Evolutionary conservation across 2,329 filamentous ascomycete genomes (phyloP).

Genomic region (Neofusicoccum parvum): DNA sequence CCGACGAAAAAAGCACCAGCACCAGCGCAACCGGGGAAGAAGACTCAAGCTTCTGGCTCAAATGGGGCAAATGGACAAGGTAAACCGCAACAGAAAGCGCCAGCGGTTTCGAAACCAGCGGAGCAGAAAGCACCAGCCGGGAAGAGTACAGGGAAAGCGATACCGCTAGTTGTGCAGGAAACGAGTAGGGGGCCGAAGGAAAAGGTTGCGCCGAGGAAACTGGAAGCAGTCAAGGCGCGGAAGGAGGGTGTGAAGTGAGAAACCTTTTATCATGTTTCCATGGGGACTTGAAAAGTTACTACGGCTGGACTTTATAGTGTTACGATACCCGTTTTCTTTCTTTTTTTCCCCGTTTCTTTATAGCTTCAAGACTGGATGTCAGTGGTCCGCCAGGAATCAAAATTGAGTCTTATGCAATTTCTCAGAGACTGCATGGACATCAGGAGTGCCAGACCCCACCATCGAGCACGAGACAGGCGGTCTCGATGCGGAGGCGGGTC

Average conservation of each 20-base stretch:
- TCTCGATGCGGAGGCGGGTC: neutral
- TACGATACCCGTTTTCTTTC: neutral
- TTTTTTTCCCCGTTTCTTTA: no score
- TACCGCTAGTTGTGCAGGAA: constrained; percentile 11
- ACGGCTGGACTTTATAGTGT: neutral
- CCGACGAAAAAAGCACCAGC: neutral
- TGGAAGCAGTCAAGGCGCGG: neutral
- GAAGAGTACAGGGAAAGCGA: neutral
- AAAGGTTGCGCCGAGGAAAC: constrained; percentile 2
- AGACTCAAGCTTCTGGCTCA: neutral
- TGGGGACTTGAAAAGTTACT: neutral
- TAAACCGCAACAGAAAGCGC: neutral
- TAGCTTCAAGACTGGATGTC: neutral
- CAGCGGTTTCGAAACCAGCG: neutral
- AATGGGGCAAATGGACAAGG: neutral
- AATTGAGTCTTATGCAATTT: no score
- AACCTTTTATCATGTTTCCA: neutral
- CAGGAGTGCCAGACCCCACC: neutral
- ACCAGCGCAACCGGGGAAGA: neutral
- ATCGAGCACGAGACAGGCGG: neutral
- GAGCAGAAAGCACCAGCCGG: neutral
- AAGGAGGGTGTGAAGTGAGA: neutral
- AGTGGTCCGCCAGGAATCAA: no score
- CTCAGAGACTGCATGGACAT: no score
- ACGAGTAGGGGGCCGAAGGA: constrained; percentile 16